Evolutionary conservation across 345 rosid species (phyloP).

Genomic region (Hevea brasiliensis): DNA sequence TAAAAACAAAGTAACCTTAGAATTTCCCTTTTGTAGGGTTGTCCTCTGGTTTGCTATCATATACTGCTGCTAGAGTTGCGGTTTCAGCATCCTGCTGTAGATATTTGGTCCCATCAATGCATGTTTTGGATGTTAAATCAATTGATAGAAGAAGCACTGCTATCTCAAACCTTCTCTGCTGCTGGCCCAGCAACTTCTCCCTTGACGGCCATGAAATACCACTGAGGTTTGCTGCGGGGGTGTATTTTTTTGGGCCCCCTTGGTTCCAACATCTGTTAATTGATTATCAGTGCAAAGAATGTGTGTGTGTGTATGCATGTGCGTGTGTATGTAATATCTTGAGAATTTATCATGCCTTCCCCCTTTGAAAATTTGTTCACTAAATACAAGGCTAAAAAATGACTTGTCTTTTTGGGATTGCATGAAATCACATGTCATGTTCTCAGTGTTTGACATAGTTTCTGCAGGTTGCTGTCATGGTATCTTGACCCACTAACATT

Average conservation of each 20-base stretch:
- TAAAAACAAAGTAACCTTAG: no score
- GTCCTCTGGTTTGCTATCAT: conserved; percentile 36
- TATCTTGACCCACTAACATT: conserved; percentile 61
- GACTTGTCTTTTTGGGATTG: not conserved
- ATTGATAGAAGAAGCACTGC: conserved; percentile 29
- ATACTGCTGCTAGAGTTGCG: conserved; percentile 49
- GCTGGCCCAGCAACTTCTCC: conserved; percentile 45
- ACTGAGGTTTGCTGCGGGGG: conserved; percentile 47
- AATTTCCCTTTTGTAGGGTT: conserved; percentile 33
- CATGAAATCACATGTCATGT: not conserved
- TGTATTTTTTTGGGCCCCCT: not conserved
- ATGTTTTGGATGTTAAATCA: conserved; percentile 26
- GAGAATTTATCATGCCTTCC: not conserved
- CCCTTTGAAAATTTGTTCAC: not conserved
- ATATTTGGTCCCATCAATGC: conserved; percentile 15
- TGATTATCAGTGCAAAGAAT: not conserved
- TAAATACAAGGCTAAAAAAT: not conserved
- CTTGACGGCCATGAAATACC: conserved; percentile 44
- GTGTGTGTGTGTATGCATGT: not conserved
- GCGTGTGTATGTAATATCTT: not conserved
- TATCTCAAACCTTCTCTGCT: conserved; percentile 43
- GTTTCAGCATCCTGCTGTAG: conserved; percentile 47
- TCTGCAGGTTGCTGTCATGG: conserved; percentile 66
- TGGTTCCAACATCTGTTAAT: not conserved
- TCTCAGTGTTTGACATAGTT: not conserved